A percentile compares a stretch with the other conserved stretches of the same genome.
These are phyloP conservation scores for Xylariaceae sp. DNA, from an alignment of 2,329 filamentous ascomycete species.

Conservation along the genomic window DNA sequence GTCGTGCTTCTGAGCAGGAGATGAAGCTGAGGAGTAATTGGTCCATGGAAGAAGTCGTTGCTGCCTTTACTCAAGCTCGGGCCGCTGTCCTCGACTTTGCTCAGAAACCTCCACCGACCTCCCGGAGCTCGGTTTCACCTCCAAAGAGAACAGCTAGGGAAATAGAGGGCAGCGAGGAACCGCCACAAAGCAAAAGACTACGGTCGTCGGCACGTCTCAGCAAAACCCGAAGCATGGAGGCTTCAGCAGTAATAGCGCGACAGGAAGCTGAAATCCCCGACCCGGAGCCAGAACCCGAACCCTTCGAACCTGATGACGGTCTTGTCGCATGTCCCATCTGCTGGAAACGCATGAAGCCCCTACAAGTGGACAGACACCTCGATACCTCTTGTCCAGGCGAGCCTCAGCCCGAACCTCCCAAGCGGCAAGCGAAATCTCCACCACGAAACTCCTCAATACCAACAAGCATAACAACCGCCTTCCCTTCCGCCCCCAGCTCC, in stretches of 20 bases:
- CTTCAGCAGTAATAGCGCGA: conserved; percentile 33
- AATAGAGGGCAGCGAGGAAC: conserved; percentile 24
- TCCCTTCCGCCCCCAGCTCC: conserved; percentile 12
- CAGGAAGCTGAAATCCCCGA: conserved; percentile 29
- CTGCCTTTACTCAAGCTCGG: conserved; percentile 68
- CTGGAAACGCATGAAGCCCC: conserved; percentile 71
- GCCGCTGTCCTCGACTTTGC: conserved; percentile 62
- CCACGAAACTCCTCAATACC: conserved; percentile 9
- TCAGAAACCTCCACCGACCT: conserved; percentile 35
- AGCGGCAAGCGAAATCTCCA: not conserved
- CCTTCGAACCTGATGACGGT: conserved; percentile 56
- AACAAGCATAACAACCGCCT: conserved; percentile 13
- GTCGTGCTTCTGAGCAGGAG: conserved; percentile 74
- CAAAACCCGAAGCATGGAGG: conserved; percentile 37
- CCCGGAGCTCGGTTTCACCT: conserved; percentile 18
- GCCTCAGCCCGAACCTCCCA: conserved; percentile 30
- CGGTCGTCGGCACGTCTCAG: conserved; percentile 50
- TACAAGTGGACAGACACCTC: conserved; percentile 74
- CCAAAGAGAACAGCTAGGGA: conserved; percentile 52
- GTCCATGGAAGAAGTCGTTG: conserved; percentile 79
- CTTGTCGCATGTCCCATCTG: conserved; percentile 84
- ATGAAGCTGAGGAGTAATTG: conserved; percentile 80
- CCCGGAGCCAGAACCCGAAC: conserved; percentile 9
- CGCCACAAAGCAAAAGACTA: conserved; percentile 42
- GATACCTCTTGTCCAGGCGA: conserved; percentile 54